These are phyloP conservation scores for Lepiota brunneoincarnata DNA, from an alignment of 768 basidiomycete species.

Conservation along the genomic window DNA sequence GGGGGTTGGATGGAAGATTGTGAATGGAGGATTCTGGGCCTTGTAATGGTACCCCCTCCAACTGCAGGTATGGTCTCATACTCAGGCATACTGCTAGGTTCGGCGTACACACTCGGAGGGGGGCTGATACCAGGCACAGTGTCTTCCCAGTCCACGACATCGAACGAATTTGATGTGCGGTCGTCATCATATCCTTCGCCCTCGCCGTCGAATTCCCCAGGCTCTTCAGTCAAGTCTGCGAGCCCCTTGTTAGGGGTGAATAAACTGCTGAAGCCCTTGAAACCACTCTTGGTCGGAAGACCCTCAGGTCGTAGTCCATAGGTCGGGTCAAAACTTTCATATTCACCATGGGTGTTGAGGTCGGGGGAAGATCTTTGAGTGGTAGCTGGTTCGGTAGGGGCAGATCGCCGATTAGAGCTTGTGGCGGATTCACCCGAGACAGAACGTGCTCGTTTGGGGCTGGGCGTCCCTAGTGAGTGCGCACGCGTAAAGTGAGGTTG, in stretches of 20 bases:
- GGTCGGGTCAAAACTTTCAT: conserved; percentile 94
- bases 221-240: conserved; percentile 77
- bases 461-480: conserved; percentile 20
- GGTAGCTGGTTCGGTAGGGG: conserved; percentile 15
- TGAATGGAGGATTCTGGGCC: conserved; percentile 82
- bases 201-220: conserved; percentile 39
- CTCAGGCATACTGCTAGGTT: conserved; percentile 48
- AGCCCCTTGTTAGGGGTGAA: conserved; percentile 69
- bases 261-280: conserved; percentile 72
- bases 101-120: conserved; percentile 37
- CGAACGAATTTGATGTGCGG: conserved; percentile 50
- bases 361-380: conserved; percentile 20
- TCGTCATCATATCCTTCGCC: conserved; percentile 37
- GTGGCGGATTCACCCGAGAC: conserved; percentile 41
- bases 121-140: conserved; percentile 45
- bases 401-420: conserved; percentile 24
- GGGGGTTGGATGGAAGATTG: conserved; percentile 71
- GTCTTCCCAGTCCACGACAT: conserved; percentile 72
- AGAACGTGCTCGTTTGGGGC: conserved; percentile 32
- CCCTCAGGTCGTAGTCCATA: conserved; percentile 94
- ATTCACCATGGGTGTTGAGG: conserved; percentile 27
- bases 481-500: conserved; percentile 23
- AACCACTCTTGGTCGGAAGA: conserved; percentile 80
- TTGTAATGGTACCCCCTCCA: conserved; percentile 83
- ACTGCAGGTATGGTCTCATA: conserved; percentile 91